Base-by-base conservation (phyloP, 169 alveolate species). In the Eimeria falciformis region DNA sequence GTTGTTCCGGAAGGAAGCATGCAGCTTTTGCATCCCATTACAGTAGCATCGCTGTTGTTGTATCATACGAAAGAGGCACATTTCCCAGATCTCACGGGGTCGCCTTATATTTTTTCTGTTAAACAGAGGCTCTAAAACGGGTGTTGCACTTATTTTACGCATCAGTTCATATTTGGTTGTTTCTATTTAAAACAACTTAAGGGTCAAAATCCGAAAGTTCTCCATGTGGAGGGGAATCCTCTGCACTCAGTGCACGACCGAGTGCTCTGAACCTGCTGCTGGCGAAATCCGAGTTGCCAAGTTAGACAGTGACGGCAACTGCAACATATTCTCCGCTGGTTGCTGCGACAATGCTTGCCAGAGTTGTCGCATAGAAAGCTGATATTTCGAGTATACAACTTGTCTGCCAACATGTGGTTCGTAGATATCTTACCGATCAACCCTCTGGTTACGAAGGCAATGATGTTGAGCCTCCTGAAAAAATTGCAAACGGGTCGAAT, bases 391-490 rank as follows among this genome's bases (percentile, higher is more conserved):
- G 40, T 78, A 55, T 11, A 25, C 50, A n/a, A 3, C n/a, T 47
- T 45, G 66, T n/a, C 46, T 47, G 45, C 40, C 3, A 5, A 12
- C 7, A 3, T 27, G 14, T 25, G 21, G 17, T 5, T 47, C 25
- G 87, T 12, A 78, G 11, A 11, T 17, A 47, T 29, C 86, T 47
- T 86, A 86, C 92, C 92, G 58, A 86, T 86, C 62, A 86, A 33
- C 29, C 78, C 92, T 43, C 92, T 46, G 37, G 79, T 56, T n/a
- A 86, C 75, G 62, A 86, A 86, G 25, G 92, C 85, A 7, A 86
- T 46, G 65, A 86, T 75, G 65, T 86, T 86, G 83, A 86, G 75
- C 75, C 92, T 75, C 92, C 89, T 79, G 75, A 43, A n/a, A 12
- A 6, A 53, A 3, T 14, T 2, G 23, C 27, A 14, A 4, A 21